Evolutionary conservation across 257 asterid species (phyloP).

Genomic region (Lycium barbarum): DNA sequence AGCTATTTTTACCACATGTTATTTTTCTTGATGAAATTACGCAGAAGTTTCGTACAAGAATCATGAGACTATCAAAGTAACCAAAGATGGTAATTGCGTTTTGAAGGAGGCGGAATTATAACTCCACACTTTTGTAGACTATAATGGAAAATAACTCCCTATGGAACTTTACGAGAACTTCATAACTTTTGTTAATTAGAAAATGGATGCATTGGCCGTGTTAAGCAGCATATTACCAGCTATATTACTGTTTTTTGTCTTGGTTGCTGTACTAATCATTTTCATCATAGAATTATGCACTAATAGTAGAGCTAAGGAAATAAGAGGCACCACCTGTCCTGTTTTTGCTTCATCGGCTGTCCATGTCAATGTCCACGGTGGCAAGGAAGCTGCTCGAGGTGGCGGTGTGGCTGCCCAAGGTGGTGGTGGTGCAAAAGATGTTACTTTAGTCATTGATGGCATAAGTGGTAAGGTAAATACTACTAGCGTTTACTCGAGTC

Average conservation of each 20-base stretch:
- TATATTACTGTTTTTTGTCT: not conserved
- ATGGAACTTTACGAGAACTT: not conserved
- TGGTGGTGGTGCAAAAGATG: not conserved
- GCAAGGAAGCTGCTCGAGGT: not conserved
- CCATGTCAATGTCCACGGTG: not conserved
- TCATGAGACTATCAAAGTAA: not conserved
- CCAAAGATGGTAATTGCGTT: conserved; percentile 3
- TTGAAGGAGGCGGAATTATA: no score
- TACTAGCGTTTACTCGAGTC: not conserved
- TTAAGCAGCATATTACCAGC: not conserved
- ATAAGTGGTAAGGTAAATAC: conserved; percentile 5
- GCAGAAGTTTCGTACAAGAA: not conserved
- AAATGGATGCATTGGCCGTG: not conserved
- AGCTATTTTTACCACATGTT: not conserved
- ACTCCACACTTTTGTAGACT: no score
- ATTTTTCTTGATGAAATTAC: not conserved
- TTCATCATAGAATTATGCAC: not conserved
- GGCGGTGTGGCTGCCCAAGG: not conserved
- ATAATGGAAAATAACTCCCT: no score
- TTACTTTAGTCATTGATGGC: not conserved
- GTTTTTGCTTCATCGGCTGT: not conserved
- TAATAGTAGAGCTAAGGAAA: not conserved
- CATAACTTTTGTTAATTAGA: not conserved
- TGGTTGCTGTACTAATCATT: not conserved
- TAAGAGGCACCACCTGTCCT: not conserved